Base-by-base conservation (phyloP, 148 eudicot genomes). In the Cornus suecica region DNA sequence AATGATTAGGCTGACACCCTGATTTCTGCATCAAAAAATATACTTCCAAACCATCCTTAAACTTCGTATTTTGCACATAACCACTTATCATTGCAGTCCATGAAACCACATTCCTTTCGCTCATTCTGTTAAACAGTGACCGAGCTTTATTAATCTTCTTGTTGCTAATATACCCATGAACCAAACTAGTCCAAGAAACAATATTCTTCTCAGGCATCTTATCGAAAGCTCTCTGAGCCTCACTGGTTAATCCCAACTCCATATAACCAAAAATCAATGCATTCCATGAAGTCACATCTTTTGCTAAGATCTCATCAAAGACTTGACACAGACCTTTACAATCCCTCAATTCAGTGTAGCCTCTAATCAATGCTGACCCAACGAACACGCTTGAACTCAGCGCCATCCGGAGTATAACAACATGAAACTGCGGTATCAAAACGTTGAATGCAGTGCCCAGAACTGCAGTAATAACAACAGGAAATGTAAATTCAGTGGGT, bases 21-120 rank as follows among this genome's bases (percentile, higher is more conserved):
- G 91, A 88, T 61, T 76, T 78, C 76, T 81, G 48, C 93, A 92
- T 89, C 62, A 65, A 52, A 6, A 75, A 14, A 70, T 88, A 92
- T 67, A 92, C 52, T 66, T 85, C 75, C 8, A 88, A 70, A 24
- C 91, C 94, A n/a, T 83, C 80, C 51, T 73, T 64, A 76, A 81
- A 83, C 67, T 48, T 66, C 54, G 77, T 80, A 62, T 56, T 34
- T 54, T 82, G 82, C 71, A 87, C 90, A 66, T 79, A 88, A 58
- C 97, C 94, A 70, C 83, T 86, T 58, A 92, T 84, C 94, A 90
- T 92, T 4, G 88, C 89, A 29, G 91, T 92, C 97, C 97, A 92
- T 5, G 89, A 83, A 62, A 87, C 80, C 9, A 90, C 92, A 77
- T 89, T 87, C 76, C 77, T 89, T 65, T 83, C 81, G 1, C 41